These are phyloP conservation scores for Solanum rostratum DNA, from an alignment of 257 asterid genomes.

Conservation along the genomic window DNA sequence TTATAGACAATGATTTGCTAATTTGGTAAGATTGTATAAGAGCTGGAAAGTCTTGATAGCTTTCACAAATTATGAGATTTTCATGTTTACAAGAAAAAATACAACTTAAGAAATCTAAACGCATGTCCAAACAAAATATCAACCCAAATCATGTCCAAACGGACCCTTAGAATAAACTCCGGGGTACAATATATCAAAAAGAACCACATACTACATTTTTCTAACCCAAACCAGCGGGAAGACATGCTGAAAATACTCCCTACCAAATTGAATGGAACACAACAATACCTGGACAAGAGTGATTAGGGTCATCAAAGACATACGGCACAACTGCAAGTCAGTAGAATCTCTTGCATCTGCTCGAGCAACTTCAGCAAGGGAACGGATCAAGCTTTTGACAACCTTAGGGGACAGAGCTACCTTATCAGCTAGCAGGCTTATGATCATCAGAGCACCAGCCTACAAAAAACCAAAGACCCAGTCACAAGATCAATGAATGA, in stretches of 20 bases:
- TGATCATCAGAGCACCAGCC: slow-evolving; percentile 91
- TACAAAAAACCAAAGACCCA: slow-evolving; percentile 10
- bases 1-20: neutral
- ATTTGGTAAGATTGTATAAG: neutral
- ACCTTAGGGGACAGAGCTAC: slow-evolving; percentile 46
- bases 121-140: neutral
- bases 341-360: slow-evolving; percentile 39
- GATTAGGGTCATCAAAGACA: slow-evolving; percentile 65
- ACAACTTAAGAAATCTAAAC: neutral
- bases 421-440: slow-evolving; percentile 68
- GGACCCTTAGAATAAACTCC: neutral
- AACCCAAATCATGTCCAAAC: neutral
- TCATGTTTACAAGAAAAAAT: neutral
- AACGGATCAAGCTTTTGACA: slow-evolving; percentile 55
- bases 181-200: neutral
- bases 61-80: neutral
- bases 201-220: neutral
- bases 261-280: neutral
- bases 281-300: slow-evolving; percentile 72
- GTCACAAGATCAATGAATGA: neutral
- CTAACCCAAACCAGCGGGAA: neutral
- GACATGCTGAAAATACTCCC: neutral
- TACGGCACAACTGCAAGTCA: slow-evolving; percentile 61
- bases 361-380: slow-evolving; percentile 52
- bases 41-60: neutral